Base-by-base conservation (phyloP, 2,329 filamentous ascomycete species). In the Didymosphaeria variabile region DNA sequence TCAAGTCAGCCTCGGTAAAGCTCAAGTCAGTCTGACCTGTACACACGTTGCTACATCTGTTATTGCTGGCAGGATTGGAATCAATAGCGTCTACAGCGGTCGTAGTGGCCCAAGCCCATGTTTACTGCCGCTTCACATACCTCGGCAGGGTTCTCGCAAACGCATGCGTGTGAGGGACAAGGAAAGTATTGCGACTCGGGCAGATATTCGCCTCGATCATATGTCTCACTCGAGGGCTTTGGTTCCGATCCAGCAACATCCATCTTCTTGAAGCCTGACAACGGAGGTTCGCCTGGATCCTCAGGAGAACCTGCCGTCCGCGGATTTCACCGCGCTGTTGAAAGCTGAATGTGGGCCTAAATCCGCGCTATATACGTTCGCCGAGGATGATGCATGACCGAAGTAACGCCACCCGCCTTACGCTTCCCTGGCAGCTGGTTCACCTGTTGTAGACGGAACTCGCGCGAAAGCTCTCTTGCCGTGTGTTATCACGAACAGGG, bases 71-170 rank as follows among this genome's bases (percentile, higher is more conserved):
- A 34, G 29, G n/a, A 36, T 29, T 10, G 7, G 29, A 29, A 55
- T 55, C 40, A 17, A 55, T 55, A 42, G 50, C 21, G 34, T 42
- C 7, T 12, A 42, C 19, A 17, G 47, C 47, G 31, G n/a, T 36
- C 6, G 34, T 32, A 40, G 31, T 53, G 31, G 50, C 5, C 36
- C 50, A n/a, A 13, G 36, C 12, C 10, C 5, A 36, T 23, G 21
- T 15, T 6, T 10, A 47, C 26, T 17, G 40, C 9, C 17, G 17
- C 21, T 47, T 47, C 10, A n/a, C 23, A 31, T n/a, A 26, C 45
- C 45, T 47, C 45, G 45, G 45, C 12, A 47, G 13, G 17, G 23
- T 7, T 9, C 17, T 44, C 44, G 6, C 19, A 15, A 2, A 21
- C 45, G 4, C 21, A 17, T 4, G 45, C 45, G 45, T 29, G 17